These are phyloP conservation scores for Exophiala calicioides DNA, from an alignment of 2,329 filamentous ascomycete genomes.

Conservation along the genomic window DNA sequence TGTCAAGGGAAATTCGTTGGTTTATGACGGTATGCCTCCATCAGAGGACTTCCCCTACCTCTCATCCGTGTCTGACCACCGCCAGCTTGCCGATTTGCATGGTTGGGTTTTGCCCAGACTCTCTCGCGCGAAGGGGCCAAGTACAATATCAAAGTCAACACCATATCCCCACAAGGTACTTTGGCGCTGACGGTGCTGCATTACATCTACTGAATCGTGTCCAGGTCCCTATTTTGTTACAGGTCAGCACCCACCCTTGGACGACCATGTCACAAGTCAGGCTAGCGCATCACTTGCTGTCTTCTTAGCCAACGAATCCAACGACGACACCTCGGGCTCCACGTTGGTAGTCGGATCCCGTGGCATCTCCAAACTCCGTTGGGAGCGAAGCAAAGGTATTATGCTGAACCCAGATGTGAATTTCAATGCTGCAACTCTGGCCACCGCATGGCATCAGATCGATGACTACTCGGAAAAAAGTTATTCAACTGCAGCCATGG, in stretches of 20 bases:
- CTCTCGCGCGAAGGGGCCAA: conserved; percentile 95
- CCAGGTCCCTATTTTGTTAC: conserved; percentile 87
- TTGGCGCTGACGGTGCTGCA: conserved; percentile 96
- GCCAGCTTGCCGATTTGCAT: conserved; percentile 91
- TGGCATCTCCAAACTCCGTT: conserved; percentile 85
- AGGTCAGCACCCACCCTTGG: too few relatives aligned
- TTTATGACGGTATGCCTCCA: too few relatives aligned
- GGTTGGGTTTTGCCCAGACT: conserved; percentile 97
- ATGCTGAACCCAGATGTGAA: conserved; percentile 83
- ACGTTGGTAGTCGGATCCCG: conserved; percentile 94
- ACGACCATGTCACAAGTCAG: too few relatives aligned
- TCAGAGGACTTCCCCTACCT: too few relatives aligned
- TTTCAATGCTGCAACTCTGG: conserved; percentile 81
- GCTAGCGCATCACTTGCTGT: conserved; percentile 91
- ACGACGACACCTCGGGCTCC: conserved; percentile 78
- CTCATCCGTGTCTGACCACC: too few relatives aligned
- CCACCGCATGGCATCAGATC: conserved; percentile 85
- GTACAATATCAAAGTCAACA: conserved; percentile 96
- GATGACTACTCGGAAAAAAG: conserved; percentile 80
- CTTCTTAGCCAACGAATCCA: conserved; percentile 79
- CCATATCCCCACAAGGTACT: conserved; percentile 91
- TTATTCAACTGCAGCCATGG: conserved; percentile 78
- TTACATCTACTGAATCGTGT: too few relatives aligned
- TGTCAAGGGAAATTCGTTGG: too few relatives aligned
- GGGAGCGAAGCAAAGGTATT: conserved; percentile 87